Conservation (phyloP, 441 rosid species). For the Erysimum pusillum region DNA sequence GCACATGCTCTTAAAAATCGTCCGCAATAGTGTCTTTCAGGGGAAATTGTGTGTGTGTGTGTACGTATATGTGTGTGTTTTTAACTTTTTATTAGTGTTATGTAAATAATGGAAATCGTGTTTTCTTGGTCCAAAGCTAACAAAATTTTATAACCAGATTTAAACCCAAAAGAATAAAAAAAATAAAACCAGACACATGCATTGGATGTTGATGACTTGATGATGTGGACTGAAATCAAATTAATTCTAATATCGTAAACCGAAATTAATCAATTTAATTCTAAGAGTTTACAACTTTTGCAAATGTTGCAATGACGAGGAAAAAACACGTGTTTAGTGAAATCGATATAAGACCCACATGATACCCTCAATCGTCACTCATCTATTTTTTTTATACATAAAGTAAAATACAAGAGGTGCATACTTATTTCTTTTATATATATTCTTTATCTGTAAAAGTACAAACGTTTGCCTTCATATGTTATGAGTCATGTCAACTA, state of each 20-base stretch:
- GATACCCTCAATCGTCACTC: background rate
- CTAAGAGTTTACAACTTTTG: background rate
- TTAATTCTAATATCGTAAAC: background rate
- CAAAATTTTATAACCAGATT: background rate
- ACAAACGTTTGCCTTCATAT: background rate
- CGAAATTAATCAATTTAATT: background rate
- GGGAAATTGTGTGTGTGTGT: no score
- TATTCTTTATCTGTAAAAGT: background rate
- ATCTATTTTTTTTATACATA: background rate
- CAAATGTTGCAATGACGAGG: background rate
- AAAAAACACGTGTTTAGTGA: background rate
- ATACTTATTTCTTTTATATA: background rate
- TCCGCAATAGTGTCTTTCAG: background rate
- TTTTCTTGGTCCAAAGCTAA: background rate
- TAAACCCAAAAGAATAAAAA: no score
- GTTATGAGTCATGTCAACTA: conserved; percentile 14
- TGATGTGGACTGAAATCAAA: no score
- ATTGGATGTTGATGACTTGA: conserved; percentile 21
- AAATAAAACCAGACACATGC: conserved; percentile 28
- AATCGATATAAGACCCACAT: background rate
- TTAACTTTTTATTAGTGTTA: no score
- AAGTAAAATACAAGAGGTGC: conserved; percentile 7
- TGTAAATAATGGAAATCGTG: no score
- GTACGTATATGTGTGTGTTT: no score
- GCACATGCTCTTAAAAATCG: background rate